Evolutionary conservation across 345 rosid species (phyloP), one percentile per base, ranked within the genome.

Genomic region (Chamaenerion angustifolium): DNA sequence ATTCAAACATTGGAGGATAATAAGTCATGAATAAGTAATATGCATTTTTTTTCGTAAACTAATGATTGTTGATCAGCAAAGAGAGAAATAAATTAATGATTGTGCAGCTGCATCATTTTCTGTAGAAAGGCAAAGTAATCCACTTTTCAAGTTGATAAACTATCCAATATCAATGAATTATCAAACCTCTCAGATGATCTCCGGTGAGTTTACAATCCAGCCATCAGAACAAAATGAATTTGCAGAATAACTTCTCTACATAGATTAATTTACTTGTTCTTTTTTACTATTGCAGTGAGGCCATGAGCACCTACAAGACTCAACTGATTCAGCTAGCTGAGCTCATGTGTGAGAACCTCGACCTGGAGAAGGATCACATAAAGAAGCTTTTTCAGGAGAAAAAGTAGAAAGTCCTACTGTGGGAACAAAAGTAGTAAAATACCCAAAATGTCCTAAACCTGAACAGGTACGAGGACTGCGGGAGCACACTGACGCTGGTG

Each of bases 401-500:
- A 66, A 65, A n/a, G n/a, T n/a, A n/a, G n/a, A n/a, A 52, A 88
- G 86, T 50, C 92, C 97, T 50, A 56, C 86, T 35, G 78, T 84
- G 12, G 92, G 95, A 12, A 88, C 96, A 55, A 88, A 84, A 71
- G 94, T 81, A 49, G 96, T 92, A 1, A 79, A 69, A 49, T 84
- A 84, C 60, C 97, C 94, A 0, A 64, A 70, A 40, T 88, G 97
- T 46, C 81, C 86, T 27, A 62, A 60, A 43, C 94, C 96, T 3
- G 82, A 82, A 62, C 88, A 70, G 37, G 76, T 88, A 44, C 67
- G 84, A 73, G 96, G 96, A 43, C 84, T 84, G 12, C 60, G 86
- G 62, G 88, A 84, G 64, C 97, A 84, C 60, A 78, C 88, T 0
- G 97, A 84, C 64, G 95, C 86, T 0, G 95, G 95, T 4, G 97